A percentile compares a stretch with the other conserved stretches of the same genome.
phyloP scores from a whole-genome alignment of 192 early-diverging fungal species.

The Gryganskiella cystojenkinii region DNA sequence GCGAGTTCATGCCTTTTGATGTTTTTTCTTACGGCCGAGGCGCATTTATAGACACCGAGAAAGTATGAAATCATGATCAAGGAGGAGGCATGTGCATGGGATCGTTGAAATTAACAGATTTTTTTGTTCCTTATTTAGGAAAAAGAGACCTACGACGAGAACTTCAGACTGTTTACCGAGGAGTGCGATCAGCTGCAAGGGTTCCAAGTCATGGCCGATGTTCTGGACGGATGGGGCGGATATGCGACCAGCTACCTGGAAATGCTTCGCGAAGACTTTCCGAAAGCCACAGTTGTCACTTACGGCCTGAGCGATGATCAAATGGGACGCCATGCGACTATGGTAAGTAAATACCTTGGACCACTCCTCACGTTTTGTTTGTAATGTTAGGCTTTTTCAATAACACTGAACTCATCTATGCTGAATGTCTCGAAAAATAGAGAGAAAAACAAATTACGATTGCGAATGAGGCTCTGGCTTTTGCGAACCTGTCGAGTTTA shows the following conservation, averaged over 20 bases:
- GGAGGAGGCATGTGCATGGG: neutral
- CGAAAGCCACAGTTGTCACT: slow-evolving; percentile 69
- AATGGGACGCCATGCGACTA: slow-evolving; percentile 21
- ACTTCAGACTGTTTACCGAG: slow-evolving; percentile 62
- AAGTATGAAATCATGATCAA: slow-evolving; percentile 19
- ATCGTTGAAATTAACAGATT: neutral
- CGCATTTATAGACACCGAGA: slow-evolving; percentile 63
- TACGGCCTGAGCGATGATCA: slow-evolving; percentile 61
- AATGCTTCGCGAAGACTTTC: slow-evolving; percentile 74
- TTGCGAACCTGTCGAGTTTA: slow-evolving; percentile 48
- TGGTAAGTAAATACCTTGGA: slow-evolving; percentile 4
- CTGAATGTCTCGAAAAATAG: no score
- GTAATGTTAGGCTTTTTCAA: neutral
- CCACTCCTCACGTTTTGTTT: neutral
- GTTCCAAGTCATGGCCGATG: slow-evolving; percentile 75
- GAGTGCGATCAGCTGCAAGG: slow-evolving; percentile 74
- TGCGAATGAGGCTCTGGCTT: slow-evolving; percentile 54
- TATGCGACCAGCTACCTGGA: slow-evolving; percentile 68
- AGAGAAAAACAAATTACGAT: slow-evolving; percentile 38
- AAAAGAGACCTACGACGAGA: slow-evolving; percentile 62
- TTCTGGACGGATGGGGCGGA: slow-evolving; percentile 77
- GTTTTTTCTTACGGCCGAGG: slow-evolving; percentile 58
- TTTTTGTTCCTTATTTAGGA: slow-evolving; percentile 43
- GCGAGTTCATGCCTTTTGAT: slow-evolving; percentile 64
- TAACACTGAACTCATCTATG: no score